phyloP scores from a whole-genome alignment of 768 basidiomycete species.

The Boletus vermiculosoides region DNA sequence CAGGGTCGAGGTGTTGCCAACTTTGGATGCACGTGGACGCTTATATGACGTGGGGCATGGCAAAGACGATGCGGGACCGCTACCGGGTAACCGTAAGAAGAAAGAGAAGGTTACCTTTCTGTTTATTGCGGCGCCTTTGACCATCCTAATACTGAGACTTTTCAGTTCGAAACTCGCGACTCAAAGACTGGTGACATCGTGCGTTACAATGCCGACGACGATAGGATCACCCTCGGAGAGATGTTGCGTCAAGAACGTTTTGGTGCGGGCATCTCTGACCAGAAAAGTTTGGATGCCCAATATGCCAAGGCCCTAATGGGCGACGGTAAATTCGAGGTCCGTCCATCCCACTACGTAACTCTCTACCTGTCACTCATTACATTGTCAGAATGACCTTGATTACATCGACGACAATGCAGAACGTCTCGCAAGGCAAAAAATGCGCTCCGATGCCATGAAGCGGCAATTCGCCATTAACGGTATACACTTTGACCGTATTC shows the following conservation, averaged over 20 bases:
- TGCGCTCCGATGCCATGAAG: conserved; percentile 96
- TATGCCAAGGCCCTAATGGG: conserved; percentile 85
- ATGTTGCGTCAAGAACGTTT: conserved; percentile 92
- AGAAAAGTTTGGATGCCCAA: conserved; percentile 88
- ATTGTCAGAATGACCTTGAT: conserved; percentile 73
- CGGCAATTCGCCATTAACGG: conserved; percentile 96
- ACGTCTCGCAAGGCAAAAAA: conserved; percentile 86
- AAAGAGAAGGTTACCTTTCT: conserved; percentile 57
- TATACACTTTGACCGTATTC: conserved; percentile 32
- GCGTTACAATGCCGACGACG: conserved; percentile 89
- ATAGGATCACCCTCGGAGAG: conserved; percentile 80
- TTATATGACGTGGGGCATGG: conserved; percentile 90
- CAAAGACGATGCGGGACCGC: conserved; percentile 50
- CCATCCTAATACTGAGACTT: not conserved
- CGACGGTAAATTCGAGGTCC: conserved; percentile 84
- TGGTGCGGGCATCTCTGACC: conserved; percentile 83
- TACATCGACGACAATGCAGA: conserved; percentile 98
- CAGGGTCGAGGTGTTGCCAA: conserved; percentile 83
- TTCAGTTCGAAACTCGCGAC: conserved; percentile 84
- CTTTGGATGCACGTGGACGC: conserved; percentile 77
- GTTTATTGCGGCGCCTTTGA: not conserved
- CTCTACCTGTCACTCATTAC: not conserved
- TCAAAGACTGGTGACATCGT: conserved; percentile 87
- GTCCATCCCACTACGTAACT: conserved; percentile 8
- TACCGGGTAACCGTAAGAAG: conserved; percentile 75